A percentile compares a stretch with the other conserved stretches of the same genome.
These are phyloP conservation scores for Zymoseptoria passerinii DNA, from an alignment of 2,329 filamentous ascomycete genomes.

Conservation along the genomic window DNA sequence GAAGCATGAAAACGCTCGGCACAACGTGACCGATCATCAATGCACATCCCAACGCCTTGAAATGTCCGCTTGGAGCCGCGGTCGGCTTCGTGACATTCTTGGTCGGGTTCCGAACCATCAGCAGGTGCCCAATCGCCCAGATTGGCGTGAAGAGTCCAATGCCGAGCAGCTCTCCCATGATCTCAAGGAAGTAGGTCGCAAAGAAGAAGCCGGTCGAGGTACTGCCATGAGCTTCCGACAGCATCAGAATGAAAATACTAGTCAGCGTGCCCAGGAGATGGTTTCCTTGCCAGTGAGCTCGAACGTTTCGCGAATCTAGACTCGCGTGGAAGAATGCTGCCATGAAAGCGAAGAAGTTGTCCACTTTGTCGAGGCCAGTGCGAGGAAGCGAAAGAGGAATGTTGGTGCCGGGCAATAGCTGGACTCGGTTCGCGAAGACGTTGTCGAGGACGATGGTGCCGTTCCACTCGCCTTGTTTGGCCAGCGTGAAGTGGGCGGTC, in stretches of 20 bases:
- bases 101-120: conserved; percentile 7
- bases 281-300: conserved; percentile 16
- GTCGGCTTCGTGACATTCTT: conserved; percentile 1
- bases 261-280: conserved; percentile 15
- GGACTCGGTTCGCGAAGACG: conserved; percentile 11
- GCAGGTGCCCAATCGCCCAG: conserved; percentile 15
- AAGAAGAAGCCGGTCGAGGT: conserved; percentile 6
- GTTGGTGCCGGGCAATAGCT: conserved; percentile 14
- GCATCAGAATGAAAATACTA: conserved; percentile 17
- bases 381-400: conserved; percentile 14
- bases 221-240: conserved; percentile 12
- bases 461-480: conserved; percentile 16
- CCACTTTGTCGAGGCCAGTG: conserved; percentile 11
- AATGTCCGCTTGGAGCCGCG: neutral
- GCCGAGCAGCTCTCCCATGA: conserved; percentile 17
- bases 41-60: conserved; percentile 14
- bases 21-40: conserved; percentile 15
- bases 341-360: conserved; percentile 21
- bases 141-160: conserved; percentile 18
- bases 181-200: conserved; percentile 13
- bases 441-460: conserved; percentile 11
- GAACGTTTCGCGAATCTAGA: conserved; percentile 14
- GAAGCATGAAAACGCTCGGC: conserved; percentile 17
- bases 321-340: conserved; percentile 15
- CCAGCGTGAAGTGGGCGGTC: conserved; percentile 10